Evolutionary conservation across 1,284 basidiomycete genomes (phyloP).

Genomic region (Ganoderma sinense): DNA sequence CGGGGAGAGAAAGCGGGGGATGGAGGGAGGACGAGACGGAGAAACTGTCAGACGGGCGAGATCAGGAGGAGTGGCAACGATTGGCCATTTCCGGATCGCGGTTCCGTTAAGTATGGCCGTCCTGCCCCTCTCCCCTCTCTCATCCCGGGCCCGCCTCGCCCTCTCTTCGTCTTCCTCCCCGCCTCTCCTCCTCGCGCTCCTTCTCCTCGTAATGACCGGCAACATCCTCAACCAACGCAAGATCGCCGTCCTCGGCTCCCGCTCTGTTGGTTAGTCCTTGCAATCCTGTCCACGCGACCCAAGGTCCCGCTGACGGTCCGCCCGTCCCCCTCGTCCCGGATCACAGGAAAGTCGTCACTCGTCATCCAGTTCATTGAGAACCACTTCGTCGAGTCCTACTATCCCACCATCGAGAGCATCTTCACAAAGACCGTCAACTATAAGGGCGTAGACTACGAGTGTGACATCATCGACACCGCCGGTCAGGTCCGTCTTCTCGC

Average conservation of each 20-base stretch:
- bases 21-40: conserved; percentile 15
- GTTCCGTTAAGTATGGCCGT: conserved; percentile 18
- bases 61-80: conserved; percentile 23
- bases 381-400: conserved; percentile 83
- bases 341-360: conserved; percentile 80
- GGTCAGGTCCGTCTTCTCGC: conserved; percentile 72
- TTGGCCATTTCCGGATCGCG: conserved; percentile 7
- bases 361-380: conserved; percentile 78
- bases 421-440: conserved; percentile 87
- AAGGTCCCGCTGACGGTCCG: conserved; percentile 16
- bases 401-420: conserved; percentile 94
- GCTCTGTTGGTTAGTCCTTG: conserved; percentile 74
- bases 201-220: conserved; percentile 48
- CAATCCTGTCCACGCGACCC: conserved; percentile 30
- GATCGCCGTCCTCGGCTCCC: conserved; percentile 83
- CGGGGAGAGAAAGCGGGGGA: background rate
- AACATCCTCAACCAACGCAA: conserved; percentile 84
- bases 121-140: conserved; percentile 12
- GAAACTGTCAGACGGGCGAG: conserved; percentile 14
- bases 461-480: conserved; percentile 99
- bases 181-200: conserved; percentile 24
- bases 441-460: conserved; percentile 89
- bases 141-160: conserved; percentile 10
- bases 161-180: conserved; percentile 8
- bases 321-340: conserved; percentile 13